phyloP scores from a whole-genome alignment of 2,329 filamentous ascomycete species.

The Shiraia bambusicola region DNA sequence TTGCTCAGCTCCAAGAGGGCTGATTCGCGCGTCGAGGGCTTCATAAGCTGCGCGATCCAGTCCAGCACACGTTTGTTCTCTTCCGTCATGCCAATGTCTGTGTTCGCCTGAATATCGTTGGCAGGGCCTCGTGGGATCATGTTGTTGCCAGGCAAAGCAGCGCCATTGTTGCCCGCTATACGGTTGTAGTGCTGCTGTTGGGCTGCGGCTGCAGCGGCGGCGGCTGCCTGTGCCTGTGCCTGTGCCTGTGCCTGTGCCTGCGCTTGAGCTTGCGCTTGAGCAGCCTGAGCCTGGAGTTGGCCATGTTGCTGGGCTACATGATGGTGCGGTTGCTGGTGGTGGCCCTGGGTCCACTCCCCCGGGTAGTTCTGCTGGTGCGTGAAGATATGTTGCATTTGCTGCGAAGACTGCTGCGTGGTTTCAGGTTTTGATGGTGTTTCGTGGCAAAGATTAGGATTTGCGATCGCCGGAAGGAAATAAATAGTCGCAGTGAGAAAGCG shows the following conservation, averaged over 20 bases:
- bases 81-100: conserved; percentile 65
- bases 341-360: conserved; percentile 51
- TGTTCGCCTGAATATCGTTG: conserved; percentile 41
- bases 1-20: conserved; percentile 95
- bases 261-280: conserved; percentile 50
- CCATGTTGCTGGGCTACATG: conserved; percentile 43
- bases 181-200: conserved; percentile 68
- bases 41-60: conserved; percentile 89
- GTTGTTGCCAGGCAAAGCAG: conserved; percentile 42
- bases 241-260: conserved; percentile 50
- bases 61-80: conserved; percentile 91
- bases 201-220: conserved; percentile 54
- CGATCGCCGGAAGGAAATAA: conserved; percentile 8
- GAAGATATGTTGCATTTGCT: conserved; percentile 61
- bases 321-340: conserved; percentile 45
- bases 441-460: conserved; percentile 5
- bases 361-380: conserved; percentile 65
- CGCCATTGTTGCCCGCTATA: conserved; percentile 66
- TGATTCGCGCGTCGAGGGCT: conserved; percentile 81
- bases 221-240: conserved; percentile 51
- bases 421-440: conserved; percentile 10
- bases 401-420: conserved; percentile 18
- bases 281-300: conserved; percentile 44
- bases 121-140: conserved; percentile 41
- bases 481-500: conserved; percentile 10